Evolutionary conservation across 345 rosid species (phyloP).

Genomic region (Moricandia moricandioides): DNA sequence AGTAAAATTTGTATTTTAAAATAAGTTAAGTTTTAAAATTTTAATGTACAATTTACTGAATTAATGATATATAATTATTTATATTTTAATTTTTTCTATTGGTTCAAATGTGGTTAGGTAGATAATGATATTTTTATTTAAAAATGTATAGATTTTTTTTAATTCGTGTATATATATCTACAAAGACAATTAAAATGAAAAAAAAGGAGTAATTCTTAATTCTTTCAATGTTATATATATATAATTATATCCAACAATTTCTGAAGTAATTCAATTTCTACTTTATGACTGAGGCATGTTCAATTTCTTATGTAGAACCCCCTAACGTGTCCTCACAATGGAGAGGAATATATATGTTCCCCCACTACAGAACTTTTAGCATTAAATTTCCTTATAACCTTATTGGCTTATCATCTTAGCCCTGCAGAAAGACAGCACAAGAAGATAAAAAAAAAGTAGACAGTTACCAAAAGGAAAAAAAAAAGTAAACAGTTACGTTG

Average conservation of each 20-base stretch:
- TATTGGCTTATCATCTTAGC: slow-evolving; percentile 38
- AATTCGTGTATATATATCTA: too few relatives aligned
- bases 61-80: too few relatives aligned
- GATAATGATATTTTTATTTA: too few relatives aligned
- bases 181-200: too few relatives aligned
- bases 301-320: slow-evolving; percentile 13
- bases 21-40: too few relatives aligned
- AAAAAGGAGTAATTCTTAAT: too few relatives aligned
- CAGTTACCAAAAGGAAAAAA: slow-evolving; percentile 24
- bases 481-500: slow-evolving; percentile 24
- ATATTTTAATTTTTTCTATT: too few relatives aligned
- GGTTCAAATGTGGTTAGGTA: too few relatives aligned
- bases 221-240: background rate
- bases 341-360: background rate
- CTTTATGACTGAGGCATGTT: slow-evolving; percentile 23
- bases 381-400: slow-evolving; percentile 24
- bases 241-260: background rate
- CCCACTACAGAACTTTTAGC: slow-evolving; percentile 26
- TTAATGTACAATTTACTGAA: too few relatives aligned
- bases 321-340: slow-evolving; percentile 4
- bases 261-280: background rate
- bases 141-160: too few relatives aligned
- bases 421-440: slow-evolving; percentile 30
- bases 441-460: slow-evolving; percentile 32
- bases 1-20: too few relatives aligned